phyloP scores from a whole-genome alignment of 2,329 filamentous ascomycete genomes.

The Apiospora saccharicola region DNA sequence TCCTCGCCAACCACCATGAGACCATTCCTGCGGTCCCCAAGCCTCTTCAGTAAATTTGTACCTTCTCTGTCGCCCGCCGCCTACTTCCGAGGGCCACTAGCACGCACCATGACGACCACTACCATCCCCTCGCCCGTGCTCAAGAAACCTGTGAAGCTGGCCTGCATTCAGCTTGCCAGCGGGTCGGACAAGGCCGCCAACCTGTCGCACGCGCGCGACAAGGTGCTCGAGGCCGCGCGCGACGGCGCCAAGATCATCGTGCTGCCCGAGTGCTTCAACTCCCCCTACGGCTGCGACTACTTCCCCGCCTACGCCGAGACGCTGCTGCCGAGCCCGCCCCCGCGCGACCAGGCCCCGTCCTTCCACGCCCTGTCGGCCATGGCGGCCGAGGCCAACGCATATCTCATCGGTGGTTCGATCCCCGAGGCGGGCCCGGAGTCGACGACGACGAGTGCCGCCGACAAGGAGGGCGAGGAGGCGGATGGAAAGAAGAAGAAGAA shows the following conservation, averaged over 20 bases:
- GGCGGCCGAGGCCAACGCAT: slow-evolving; percentile 79
- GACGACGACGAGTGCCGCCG: background rate
- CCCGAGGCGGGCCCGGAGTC: slow-evolving; percentile 73
- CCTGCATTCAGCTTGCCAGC: slow-evolving; percentile 81
- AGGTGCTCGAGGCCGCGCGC: slow-evolving; percentile 81
- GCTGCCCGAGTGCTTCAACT: slow-evolving; percentile 98
- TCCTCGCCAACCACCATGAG: slow-evolving; percentile 37
- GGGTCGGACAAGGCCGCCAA: slow-evolving; percentile 86
- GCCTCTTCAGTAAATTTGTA: slow-evolving; percentile 32
- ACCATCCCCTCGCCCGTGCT: slow-evolving; percentile 57
- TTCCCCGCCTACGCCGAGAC: slow-evolving; percentile 93
- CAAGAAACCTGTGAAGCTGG: slow-evolving; percentile 79
- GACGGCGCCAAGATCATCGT: slow-evolving; percentile 86
- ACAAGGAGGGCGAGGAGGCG: background rate
- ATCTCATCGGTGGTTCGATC: slow-evolving; percentile 90
- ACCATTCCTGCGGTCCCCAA: slow-evolving; percentile 33
- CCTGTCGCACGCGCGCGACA: slow-evolving; percentile 78
- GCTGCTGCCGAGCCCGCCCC: slow-evolving; percentile 78
- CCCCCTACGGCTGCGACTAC: slow-evolving; percentile 88
- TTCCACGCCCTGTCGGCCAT: slow-evolving; percentile 85
- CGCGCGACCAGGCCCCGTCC: slow-evolving; percentile 75
- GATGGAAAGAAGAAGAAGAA: slow-evolving; percentile 54
- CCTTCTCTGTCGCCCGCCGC: slow-evolving; percentile 18
- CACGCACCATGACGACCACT: slow-evolving; percentile 37
- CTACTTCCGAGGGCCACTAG: slow-evolving; percentile 29